These are phyloP conservation scores for Phytophthora palmivora DNA, from an alignment of 352 stramenopile genomes.

Conservation along the genomic window DNA sequence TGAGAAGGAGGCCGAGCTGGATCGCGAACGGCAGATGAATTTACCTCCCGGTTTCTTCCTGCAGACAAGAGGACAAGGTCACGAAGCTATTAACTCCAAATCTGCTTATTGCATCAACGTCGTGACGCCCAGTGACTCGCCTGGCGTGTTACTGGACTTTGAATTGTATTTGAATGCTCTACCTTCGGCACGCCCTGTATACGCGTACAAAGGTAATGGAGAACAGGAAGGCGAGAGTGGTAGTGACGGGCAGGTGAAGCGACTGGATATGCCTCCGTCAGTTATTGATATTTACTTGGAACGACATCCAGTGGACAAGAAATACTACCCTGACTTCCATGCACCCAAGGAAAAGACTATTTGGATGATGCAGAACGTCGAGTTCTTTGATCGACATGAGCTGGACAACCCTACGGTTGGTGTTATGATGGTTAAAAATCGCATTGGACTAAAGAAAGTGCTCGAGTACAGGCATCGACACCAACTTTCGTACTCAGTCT, in stretches of 20 bases:
- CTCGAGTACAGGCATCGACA: conserved; percentile 82
- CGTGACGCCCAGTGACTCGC: conserved; percentile 63
- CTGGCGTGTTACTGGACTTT: conserved; percentile 69
- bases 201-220: conserved; percentile 47
- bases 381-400: conserved; percentile 87
- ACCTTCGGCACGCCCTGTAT: conserved; percentile 68
- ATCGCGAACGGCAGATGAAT: conserved; percentile 35
- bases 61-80: conserved; percentile 73
- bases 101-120: conserved; percentile 85
- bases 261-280: conserved; percentile 63
- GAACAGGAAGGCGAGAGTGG: conserved; percentile 35
- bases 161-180: conserved; percentile 78
- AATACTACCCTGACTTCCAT: conserved; percentile 70
- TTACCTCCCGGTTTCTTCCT: conserved; percentile 72
- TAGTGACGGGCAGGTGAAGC: conserved; percentile 17
- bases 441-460: conserved; percentile 82
- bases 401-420: conserved; percentile 70
- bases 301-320: conserved; percentile 72
- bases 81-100: conserved; percentile 65
- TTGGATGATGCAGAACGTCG: conserved; percentile 89
- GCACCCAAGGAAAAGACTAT: conserved; percentile 73
- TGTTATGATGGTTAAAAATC: conserved; percentile 88
- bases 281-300: conserved; percentile 86
- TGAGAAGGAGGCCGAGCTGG: conserved; percentile 20
- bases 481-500: conserved; percentile 76